Base-by-base conservation (phyloP, 192 early-diverging fungal species). In the Gigaspora rosea region DNA sequence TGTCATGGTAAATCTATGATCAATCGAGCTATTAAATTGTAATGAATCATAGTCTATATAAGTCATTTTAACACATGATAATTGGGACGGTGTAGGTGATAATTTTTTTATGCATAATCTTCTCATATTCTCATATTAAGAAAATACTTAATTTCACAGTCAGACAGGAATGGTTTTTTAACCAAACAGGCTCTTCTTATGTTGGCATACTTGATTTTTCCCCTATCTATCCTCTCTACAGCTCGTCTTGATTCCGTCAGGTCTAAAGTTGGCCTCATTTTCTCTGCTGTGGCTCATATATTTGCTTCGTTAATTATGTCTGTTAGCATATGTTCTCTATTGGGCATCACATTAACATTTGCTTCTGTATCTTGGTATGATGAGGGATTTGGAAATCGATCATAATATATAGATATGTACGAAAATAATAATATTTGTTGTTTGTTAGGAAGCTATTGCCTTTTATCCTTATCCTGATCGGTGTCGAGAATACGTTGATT, bases 401-500 rank as follows among this genome's bases (percentile, higher is more conserved):
- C 18, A 32, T 50, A 8, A 10, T 32, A 51, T 69, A 41, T 32
- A n/a, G 16, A 22, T 4, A 8, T 8, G 8, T 32, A 69, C 5
- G 7, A 0, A 13, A 32, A 50, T 48, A 32, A 32, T 69, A 32
- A 50, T n/a, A 0, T 51, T 50, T 20, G 27, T 47, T 13, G 3
- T 11, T 10, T 20, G 20, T 10, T 22, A 69, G 67, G 67, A 48
- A 50, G 7, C 22, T 69, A n/a, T 69, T 69, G 6, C 88, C 91
- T 5, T 89, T 93, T 49, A 82, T 94, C 35, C 84, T 92, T 63
- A 91, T 90, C 76, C 84, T 90, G 2, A 85, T 91, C n/a, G 90
- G 91, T 0, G 84, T 95, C 3, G 94, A 95, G 73, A 95, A 95
- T 57, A 88, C 93, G 22, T 89, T 89, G 77, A 85, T 90, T 11